phyloP scores from a whole-genome alignment of 192 early-diverging fungal species.

The Backusella psychrophila region DNA sequence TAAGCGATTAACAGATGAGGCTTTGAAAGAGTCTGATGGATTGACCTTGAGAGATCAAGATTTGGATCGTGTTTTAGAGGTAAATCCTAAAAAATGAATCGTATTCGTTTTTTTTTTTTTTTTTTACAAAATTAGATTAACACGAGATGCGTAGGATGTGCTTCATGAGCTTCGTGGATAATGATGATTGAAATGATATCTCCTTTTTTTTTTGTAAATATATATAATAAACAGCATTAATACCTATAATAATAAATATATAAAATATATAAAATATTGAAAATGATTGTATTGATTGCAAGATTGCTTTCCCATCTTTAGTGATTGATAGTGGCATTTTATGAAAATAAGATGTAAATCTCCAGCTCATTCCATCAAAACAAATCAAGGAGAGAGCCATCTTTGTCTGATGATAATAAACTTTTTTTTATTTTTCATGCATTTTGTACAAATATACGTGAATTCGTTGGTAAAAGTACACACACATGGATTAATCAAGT shows the following conservation, averaged over 20 bases:
- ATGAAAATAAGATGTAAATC: too few relatives aligned
- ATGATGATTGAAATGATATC: background rate
- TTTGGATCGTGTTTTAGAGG: background rate
- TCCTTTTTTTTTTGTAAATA: slow-evolving; percentile 18
- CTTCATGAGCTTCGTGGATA: background rate
- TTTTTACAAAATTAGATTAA: background rate
- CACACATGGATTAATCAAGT: background rate
- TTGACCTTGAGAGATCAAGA: background rate
- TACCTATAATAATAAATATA: too few relatives aligned
- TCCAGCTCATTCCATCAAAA: too few relatives aligned
- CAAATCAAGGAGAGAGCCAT: background rate
- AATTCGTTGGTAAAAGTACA: background rate
- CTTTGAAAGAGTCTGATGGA: background rate
- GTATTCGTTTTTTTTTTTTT: too few relatives aligned
- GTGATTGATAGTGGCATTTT: too few relatives aligned
- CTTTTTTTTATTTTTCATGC: background rate
- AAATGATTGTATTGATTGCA: too few relatives aligned
- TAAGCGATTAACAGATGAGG: background rate
- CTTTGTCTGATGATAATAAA: too few relatives aligned
- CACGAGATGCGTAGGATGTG: background rate
- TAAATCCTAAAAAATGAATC: background rate
- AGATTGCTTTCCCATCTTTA: too few relatives aligned
- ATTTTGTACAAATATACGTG: background rate
- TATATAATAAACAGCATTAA: too few relatives aligned
- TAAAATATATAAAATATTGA: too few relatives aligned